These are phyloP conservation scores for Zymoseptoria ardabiliae DNA, from an alignment of 2,329 filamentous ascomycete species.

Conservation along the genomic window DNA sequence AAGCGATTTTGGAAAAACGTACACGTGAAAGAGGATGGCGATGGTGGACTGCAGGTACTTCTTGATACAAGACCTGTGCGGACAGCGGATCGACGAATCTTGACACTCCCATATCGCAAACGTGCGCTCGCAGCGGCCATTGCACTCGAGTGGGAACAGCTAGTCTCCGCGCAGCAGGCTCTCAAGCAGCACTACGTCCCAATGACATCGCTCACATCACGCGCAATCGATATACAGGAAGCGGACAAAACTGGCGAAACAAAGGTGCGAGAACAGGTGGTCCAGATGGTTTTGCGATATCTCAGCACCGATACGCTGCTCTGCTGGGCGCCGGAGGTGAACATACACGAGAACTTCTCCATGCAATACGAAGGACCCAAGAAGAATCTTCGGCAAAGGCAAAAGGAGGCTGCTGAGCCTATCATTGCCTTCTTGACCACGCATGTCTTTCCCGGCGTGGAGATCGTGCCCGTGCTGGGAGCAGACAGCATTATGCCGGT, in stretches of 20 bases:
- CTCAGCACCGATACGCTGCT: conserved; percentile 86
- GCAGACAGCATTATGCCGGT: conserved; percentile 66
- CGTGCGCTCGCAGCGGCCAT: conserved; percentile 75
- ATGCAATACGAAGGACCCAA: conserved; percentile 42
- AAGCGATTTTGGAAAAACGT: conserved; percentile 90
- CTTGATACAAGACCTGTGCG: conserved; percentile 76
- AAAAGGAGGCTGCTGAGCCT: conserved; percentile 60
- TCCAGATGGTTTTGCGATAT: conserved; percentile 69
- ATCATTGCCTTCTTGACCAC: conserved; percentile 65
- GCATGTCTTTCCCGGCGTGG: conserved; percentile 75
- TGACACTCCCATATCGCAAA: conserved; percentile 68
- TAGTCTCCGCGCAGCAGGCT: conserved; percentile 75
- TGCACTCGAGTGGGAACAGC: conserved; percentile 86
- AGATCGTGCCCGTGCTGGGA: conserved; percentile 75
- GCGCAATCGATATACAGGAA: conserved; percentile 70
- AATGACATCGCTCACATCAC: conserved; percentile 74
- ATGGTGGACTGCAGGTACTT: conserved; percentile 56
- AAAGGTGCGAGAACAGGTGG: conserved; percentile 56
- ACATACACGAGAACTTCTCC: conserved; percentile 37
- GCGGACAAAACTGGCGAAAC: conserved; percentile 52
- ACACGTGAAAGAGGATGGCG: conserved; percentile 56
- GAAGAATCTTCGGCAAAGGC: conserved; percentile 56
- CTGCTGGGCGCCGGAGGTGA: conserved; percentile 68
- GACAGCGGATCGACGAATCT: conserved; percentile 62
- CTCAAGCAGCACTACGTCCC: conserved; percentile 83